Percentiles rank a stretch among this genome's conserved stretches.
Conservation (phyloP, 306 rosid genomes). For the Arachis stenosperma region DNA sequence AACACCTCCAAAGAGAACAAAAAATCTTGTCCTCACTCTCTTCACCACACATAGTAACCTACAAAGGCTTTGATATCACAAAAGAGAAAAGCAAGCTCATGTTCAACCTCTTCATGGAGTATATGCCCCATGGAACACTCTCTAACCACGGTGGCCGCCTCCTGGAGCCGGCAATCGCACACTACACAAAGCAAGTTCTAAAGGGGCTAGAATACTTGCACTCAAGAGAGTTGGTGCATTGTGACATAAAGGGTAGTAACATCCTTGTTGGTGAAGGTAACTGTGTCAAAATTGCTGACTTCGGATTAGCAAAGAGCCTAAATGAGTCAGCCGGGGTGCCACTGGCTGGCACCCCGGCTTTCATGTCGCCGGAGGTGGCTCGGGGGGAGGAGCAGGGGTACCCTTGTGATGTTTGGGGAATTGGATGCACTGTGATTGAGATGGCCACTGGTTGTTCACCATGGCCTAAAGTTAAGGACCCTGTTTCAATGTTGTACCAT, state of each 20-base stretch:
- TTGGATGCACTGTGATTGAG: conserved; percentile 89
- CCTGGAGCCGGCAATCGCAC: conserved; percentile 48
- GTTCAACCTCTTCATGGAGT: conserved; percentile 85
- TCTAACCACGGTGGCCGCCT: conserved; percentile 49
- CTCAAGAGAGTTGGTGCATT: conserved; percentile 75
- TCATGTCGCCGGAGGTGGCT: conserved; percentile 92
- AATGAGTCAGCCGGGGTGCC: background rate
- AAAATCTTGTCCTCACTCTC: conserved; percentile 62
- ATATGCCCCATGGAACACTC: conserved; percentile 62
- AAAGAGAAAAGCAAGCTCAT: conserved; percentile 43
- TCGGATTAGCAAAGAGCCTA: conserved; percentile 71
- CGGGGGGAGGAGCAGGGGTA: conserved; percentile 82
- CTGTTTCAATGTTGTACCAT: conserved; percentile 60
- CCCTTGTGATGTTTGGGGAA: conserved; percentile 84
- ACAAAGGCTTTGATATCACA: conserved; percentile 61
- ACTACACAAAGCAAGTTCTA: conserved; percentile 51
- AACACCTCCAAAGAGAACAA: conserved; percentile 62
- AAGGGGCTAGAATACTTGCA: conserved; percentile 74
- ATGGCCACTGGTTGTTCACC: conserved; percentile 73
- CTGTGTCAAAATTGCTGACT: conserved; percentile 76
- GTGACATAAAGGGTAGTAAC: conserved; percentile 87
- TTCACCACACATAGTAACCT: conserved; percentile 63
- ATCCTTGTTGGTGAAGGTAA: conserved; percentile 64
- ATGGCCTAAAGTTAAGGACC: conserved; percentile 66
- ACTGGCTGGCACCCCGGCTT: conserved; percentile 84